Conservation (phyloP, 192 early-diverging fungal genomes). For the Coemansia sp. region DNA sequence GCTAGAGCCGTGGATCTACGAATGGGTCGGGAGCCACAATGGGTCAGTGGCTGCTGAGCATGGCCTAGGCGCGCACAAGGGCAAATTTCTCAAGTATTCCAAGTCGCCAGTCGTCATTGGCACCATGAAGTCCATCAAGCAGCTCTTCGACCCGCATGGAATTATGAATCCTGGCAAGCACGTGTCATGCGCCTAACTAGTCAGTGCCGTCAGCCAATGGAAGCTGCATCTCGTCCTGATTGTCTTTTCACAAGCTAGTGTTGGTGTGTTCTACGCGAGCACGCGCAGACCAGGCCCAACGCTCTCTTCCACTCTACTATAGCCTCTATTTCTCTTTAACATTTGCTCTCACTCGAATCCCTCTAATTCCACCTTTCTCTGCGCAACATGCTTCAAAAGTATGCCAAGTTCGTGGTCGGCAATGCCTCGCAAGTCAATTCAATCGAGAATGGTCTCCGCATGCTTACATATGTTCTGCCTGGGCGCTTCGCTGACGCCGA, state of each 20-base stretch:
- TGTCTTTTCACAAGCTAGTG: background rate
- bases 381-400: constrained; percentile 58
- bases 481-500: constrained; percentile 93
- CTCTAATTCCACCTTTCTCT: constrained; percentile 1
- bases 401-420: constrained; percentile 79
- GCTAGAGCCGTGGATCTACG: constrained; percentile 88
- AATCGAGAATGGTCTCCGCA: constrained; percentile 83
- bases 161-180: constrained; percentile 90
- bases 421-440: constrained; percentile 87
- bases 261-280: background rate
- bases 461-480: constrained; percentile 87
- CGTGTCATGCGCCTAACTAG: constrained; percentile 32
- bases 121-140: constrained; percentile 84
- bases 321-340: background rate
- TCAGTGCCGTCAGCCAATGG: constrained; percentile 1
- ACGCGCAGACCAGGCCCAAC: no score
- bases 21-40: constrained; percentile 68
- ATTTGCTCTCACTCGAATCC: background rate
- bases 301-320: background rate
- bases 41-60: constrained; percentile 87
- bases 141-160: constrained; percentile 83
- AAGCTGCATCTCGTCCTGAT: background rate
- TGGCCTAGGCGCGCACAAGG: constrained; percentile 79
- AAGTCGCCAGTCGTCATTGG: constrained; percentile 79
- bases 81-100: constrained; percentile 74